Percentiles rank a stretch among this genome's conserved stretches.
Conservation (phyloP, 2,329 filamentous ascomycete species). For the Paraphaeosphaeria sporulosa region DNA sequence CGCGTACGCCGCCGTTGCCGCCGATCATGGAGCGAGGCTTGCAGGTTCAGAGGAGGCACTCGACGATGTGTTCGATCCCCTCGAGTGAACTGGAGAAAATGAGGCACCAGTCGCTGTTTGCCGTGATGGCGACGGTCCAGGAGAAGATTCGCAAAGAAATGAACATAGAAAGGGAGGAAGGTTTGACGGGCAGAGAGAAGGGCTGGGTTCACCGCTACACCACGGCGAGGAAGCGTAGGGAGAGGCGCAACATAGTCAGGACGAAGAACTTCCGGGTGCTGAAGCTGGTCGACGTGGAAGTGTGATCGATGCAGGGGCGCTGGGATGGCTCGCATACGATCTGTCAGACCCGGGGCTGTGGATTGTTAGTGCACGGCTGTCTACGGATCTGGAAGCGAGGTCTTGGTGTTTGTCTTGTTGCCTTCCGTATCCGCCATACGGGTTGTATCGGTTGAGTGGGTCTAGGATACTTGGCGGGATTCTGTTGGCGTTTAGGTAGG, state of each 20-base stretch:
- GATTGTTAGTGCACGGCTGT: background rate
- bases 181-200: background rate
- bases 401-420: too few species aligned
- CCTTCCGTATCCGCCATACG: background rate
- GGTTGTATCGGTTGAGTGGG: conserved; percentile 3
- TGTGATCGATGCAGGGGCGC: conserved; percentile 3
- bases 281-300: background rate
- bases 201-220: background rate
- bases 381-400: conserved; percentile 3
- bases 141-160: conserved; percentile 9
- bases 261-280: conserved; percentile 5
- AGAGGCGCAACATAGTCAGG: background rate
- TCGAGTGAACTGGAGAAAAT: background rate
- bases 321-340: background rate
- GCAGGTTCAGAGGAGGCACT: background rate
- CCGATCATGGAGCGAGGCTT: background rate
- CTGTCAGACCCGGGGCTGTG: background rate
- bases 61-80: background rate
- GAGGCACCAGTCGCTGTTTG: background rate
- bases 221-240: conserved; percentile 1
- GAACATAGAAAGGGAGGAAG: background rate
- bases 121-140: background rate
- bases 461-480: conserved; percentile 2
- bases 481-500: conserved; percentile 6
- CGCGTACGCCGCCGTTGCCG: conserved; percentile 21